A percentile compares a stretch with the other conserved stretches of the same genome.
These are phyloP conservation scores for Apiotrichum sp. DNA, from an alignment of 1,284 basidiomycete species.

Conservation along the genomic window DNA sequence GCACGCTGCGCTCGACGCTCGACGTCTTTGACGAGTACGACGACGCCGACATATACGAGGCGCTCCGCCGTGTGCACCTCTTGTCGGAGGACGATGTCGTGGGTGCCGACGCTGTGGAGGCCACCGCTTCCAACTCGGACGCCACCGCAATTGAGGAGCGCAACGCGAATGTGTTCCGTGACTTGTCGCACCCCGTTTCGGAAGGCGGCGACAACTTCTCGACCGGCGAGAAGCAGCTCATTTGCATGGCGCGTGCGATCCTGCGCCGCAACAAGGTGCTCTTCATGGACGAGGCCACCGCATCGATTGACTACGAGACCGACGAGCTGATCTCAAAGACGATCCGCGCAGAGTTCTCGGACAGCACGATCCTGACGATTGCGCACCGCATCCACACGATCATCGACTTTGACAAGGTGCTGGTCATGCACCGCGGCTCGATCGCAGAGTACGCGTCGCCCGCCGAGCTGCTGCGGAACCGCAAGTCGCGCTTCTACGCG, in stretches of 20 bases:
- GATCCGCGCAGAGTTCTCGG: constrained; percentile 52
- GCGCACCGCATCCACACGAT: constrained; percentile 64
- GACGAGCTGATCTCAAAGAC: constrained; percentile 50
- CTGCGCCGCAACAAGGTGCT: constrained; percentile 66
- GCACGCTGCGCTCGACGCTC: constrained; percentile 76
- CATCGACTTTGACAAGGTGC: constrained; percentile 79
- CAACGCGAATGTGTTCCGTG: constrained; percentile 78
- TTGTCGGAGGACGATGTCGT: constrained; percentile 52
- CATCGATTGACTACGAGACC: constrained; percentile 55
- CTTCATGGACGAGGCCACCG: constrained; percentile 76
- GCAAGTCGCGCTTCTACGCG: constrained; percentile 63
- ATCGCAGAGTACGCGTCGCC: constrained; percentile 81
- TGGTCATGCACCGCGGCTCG: constrained; percentile 51
- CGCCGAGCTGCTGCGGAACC: constrained; percentile 58
- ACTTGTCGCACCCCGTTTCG: constrained; percentile 69
- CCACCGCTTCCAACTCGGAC: constrained; percentile 39
- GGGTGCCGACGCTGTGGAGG: constrained; percentile 45
- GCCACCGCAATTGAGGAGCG: constrained; percentile 47
- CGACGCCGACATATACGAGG: constrained; percentile 78
- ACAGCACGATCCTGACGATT: constrained; percentile 56
- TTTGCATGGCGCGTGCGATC: constrained; percentile 79
- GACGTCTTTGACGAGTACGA: constrained; percentile 86
- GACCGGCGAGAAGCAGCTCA: constrained; percentile 75
- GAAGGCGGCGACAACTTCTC: constrained; percentile 82
- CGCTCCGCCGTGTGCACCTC: constrained; percentile 78